Conservation (phyloP, 768 basidiomycete species). For the Boletus sp. region DNA sequence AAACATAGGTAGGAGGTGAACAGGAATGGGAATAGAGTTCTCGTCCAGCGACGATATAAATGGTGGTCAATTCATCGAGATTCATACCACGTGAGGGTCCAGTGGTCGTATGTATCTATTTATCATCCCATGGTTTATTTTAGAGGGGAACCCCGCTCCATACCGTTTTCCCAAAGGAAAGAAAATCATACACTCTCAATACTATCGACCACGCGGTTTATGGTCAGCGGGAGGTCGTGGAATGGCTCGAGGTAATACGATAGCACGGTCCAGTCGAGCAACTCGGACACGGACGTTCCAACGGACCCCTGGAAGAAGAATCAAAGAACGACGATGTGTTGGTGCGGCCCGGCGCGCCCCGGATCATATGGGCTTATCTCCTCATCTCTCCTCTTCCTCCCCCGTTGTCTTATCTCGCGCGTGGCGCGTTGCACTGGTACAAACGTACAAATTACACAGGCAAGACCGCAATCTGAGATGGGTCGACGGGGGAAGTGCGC, state of each 20-base stretch:
- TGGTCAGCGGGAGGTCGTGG: background rate
- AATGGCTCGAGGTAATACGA: background rate
- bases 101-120: background rate
- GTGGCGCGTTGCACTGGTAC: background rate
- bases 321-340: background rate
- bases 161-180: background rate
- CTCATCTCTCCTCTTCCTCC: background rate
- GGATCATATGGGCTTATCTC: slow-evolving; percentile 6
- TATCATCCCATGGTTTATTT: slow-evolving; percentile 4
- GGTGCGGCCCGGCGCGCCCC: background rate
- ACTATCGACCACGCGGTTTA: slow-evolving; percentile 10
- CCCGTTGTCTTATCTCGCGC: slow-evolving; percentile 2
- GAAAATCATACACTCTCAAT: background rate
- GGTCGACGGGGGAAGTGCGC: background rate
- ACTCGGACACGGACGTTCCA: background rate
- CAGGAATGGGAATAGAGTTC: slow-evolving; percentile 9
- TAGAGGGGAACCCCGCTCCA: background rate
- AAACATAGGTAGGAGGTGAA: slow-evolving; percentile 11
- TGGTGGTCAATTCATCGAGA: background rate
- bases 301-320: background rate
- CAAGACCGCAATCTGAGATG: background rate
- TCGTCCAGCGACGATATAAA: slow-evolving; percentile 12
- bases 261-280: background rate
- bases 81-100: slow-evolving; percentile 21
- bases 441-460: background rate